A percentile compares a stretch with the other conserved stretches of the same genome.
phyloP scores from a whole-genome alignment of 257 asterid genomes.

The Solanum bulbocastanum region DNA sequence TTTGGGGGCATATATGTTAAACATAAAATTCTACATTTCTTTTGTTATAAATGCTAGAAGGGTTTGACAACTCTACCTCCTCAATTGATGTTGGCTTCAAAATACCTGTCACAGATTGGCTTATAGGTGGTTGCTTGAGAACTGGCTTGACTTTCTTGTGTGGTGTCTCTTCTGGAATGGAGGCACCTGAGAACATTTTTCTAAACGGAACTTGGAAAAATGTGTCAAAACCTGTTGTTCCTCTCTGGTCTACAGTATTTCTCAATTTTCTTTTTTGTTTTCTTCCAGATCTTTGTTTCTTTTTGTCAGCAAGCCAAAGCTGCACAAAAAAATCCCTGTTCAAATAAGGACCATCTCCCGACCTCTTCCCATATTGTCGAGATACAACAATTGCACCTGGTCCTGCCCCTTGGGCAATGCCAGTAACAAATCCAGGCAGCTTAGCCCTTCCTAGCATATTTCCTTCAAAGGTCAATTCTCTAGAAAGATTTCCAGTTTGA shows the following conservation, averaged over 20 bases:
- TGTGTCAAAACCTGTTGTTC: slow-evolving; percentile 12
- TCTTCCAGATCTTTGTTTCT: slow-evolving; percentile 20
- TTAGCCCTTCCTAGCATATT: slow-evolving; percentile 19
- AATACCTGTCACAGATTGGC: slow-evolving; percentile 72
- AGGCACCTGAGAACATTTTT: slow-evolving; percentile 35
- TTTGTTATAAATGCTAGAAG: neutral
- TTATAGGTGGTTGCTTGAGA: slow-evolving; percentile 63
- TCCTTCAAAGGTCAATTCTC: slow-evolving; percentile 8
- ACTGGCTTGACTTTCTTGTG: slow-evolving; percentile 26
- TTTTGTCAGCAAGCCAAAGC: slow-evolving; percentile 66
- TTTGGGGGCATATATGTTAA: neutral
- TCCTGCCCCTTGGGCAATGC: slow-evolving; percentile 13
- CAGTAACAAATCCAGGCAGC: slow-evolving; percentile 16
- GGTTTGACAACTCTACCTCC: slow-evolving; percentile 45
- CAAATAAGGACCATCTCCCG: slow-evolving; percentile 40
- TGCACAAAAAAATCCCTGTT: slow-evolving; percentile 62
- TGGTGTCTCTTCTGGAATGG: slow-evolving; percentile 23
- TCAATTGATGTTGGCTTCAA: slow-evolving; percentile 63
- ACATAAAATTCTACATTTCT: neutral
- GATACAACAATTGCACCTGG: slow-evolving; percentile 12
- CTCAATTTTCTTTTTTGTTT: slow-evolving; percentile 22
- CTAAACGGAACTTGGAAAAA: slow-evolving; percentile 18
- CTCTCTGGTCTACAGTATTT: slow-evolving; percentile 11
- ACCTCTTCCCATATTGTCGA: slow-evolving; percentile 25
- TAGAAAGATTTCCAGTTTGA: neutral